Evolutionary conservation across 179 eudicot species (phyloP).

Genomic region (Amaranthus tricolor): DNA sequence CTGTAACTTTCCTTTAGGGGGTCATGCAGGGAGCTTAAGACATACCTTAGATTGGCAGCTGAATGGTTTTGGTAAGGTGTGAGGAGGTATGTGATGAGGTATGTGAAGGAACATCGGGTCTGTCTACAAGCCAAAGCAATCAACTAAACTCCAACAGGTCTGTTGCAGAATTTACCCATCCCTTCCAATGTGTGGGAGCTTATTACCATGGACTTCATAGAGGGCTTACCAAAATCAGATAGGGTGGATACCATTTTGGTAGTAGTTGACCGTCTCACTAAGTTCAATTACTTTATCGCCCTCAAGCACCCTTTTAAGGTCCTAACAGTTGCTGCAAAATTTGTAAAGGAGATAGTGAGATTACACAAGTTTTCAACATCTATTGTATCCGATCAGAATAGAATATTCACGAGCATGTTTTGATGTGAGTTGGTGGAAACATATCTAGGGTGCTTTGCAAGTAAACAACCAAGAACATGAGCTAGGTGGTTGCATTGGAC

Average conservation of each 20-base stretch:
- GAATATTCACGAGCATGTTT: not conserved
- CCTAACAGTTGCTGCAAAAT: not conserved
- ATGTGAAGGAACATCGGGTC: too few species aligned
- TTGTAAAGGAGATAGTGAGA: not conserved
- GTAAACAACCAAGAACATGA: not conserved
- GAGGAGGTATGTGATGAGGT: too few species aligned
- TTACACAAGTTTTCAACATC: not conserved
- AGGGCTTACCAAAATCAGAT: not conserved
- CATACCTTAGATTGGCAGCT: too few species aligned
- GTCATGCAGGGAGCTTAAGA: too few species aligned
- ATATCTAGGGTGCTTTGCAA: not conserved
- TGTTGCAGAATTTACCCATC: not conserved
- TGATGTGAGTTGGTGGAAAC: not conserved
- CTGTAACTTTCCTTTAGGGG: too few species aligned
- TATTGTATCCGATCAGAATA: not conserved
- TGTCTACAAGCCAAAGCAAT: too few species aligned
- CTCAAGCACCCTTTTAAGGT: not conserved
- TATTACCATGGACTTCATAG: not conserved
- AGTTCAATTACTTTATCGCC: not conserved
- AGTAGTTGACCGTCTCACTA: not conserved
- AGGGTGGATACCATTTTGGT: not conserved
- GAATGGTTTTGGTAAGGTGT: too few species aligned
- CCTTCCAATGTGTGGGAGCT: not conserved
- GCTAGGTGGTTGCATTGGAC: not conserved
- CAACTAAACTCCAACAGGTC: too few species aligned